phyloP scores from a whole-genome alignment of 306 rosid genomes.

The Rubus idaeus region DNA sequence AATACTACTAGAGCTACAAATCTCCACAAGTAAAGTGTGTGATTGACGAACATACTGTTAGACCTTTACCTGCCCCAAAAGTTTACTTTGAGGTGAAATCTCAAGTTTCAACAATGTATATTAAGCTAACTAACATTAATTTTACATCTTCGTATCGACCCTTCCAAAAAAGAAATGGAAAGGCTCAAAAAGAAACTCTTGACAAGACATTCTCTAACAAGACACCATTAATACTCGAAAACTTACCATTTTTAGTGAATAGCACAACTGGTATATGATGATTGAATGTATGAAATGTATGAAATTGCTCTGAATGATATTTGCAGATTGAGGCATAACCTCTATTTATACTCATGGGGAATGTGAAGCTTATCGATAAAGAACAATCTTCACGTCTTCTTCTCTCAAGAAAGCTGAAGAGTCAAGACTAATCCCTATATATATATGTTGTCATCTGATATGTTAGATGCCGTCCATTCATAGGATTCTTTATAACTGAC shows the following conservation, averaged over 20 bases:
- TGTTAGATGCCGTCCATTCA: conserved; percentile 24
- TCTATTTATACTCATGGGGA: background rate
- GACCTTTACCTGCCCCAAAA: no score
- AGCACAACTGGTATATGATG: background rate
- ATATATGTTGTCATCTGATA: conserved; percentile 21
- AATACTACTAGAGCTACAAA: background rate
- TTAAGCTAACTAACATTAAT: background rate
- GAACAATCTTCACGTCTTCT: background rate
- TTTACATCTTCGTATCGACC: background rate
- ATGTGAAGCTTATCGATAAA: background rate
- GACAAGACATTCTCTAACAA: background rate
- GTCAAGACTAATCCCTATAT: background rate
- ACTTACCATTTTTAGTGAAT: conserved; percentile 3
- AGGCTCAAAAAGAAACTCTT: background rate
- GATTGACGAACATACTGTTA: background rate
- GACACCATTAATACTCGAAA: background rate
- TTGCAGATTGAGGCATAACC: background rate
- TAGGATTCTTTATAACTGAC: conserved; percentile 10
- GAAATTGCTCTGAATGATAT: background rate
- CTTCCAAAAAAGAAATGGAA: background rate
- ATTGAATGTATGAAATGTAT: conserved; percentile 8
- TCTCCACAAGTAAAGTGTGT: background rate
- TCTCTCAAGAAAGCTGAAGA: background rate
- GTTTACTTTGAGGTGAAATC: background rate
- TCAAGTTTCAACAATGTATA: background rate